phyloP scores from a whole-genome alignment of 106 monocot species.

The Allium fistulosum region DNA sequence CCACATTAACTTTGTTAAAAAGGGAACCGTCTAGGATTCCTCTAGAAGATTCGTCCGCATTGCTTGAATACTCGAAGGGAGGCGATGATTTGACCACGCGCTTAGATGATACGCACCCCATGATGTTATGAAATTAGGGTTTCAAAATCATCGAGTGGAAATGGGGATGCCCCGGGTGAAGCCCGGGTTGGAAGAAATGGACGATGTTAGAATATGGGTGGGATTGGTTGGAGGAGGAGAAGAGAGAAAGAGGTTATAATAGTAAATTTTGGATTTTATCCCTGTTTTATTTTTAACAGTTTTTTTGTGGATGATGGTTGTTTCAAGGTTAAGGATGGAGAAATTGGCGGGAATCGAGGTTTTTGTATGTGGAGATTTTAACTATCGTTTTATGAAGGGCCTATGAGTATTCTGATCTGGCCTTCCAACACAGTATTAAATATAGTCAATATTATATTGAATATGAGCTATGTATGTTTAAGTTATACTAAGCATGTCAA shows the following conservation, averaged over 20 bases:
- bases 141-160: slow-evolving; percentile 1
- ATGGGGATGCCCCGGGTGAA: neutral
- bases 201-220: neutral
- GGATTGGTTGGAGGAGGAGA: neutral
- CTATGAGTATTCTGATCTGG: neutral
- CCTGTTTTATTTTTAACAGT: neutral
- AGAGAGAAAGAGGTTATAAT: slow-evolving; percentile 3
- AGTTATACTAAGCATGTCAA: no score
- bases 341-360: neutral
- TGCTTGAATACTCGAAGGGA: slow-evolving; percentile 25
- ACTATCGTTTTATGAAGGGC: neutral
- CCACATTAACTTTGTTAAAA: slow-evolving; percentile 16
- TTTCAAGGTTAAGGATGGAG: neutral
- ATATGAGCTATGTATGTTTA: no score
- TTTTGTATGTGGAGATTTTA: neutral
- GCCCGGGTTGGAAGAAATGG: neutral
- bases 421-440: no score
- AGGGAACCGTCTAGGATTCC: slow-evolving; percentile 14
- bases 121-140: slow-evolving; percentile 5
- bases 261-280: neutral
- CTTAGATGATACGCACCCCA: slow-evolving; percentile 86
- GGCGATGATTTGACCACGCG: slow-evolving; percentile 33
- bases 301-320: neutral
- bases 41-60: slow-evolving; percentile 8
- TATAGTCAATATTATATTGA: no score